Evolutionary conservation across 2,329 filamentous ascomycete species (phyloP).

Genomic region (Arthroderma sp.): DNA sequence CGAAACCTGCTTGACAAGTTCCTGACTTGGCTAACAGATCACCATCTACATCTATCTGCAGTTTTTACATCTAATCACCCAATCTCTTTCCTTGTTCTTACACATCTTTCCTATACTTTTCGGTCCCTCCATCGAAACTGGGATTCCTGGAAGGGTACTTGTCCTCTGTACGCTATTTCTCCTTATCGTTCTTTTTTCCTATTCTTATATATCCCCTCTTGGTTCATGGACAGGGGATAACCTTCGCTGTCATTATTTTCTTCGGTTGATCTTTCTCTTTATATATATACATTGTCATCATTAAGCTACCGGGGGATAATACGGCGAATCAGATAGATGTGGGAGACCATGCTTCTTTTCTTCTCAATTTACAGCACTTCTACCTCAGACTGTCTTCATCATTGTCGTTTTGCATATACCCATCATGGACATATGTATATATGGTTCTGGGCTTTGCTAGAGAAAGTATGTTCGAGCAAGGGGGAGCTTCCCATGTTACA

Average conservation of each 20-base stretch:
- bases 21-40: too few species aligned
- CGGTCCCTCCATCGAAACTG: background rate
- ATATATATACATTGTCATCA: background rate
- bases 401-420: background rate
- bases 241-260: slow-evolving; percentile 11
- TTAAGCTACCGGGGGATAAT: background rate
- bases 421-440: background rate
- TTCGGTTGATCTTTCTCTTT: slow-evolving; percentile 6
- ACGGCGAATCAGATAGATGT: background rate
- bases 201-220: slow-evolving; percentile 11
- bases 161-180: slow-evolving; percentile 7
- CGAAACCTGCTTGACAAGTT: too few species aligned
- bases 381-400: background rate
- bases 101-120: background rate
- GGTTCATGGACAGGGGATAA: background rate
- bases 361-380: background rate
- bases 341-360: background rate
- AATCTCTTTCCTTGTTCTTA: background rate
- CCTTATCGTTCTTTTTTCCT: slow-evolving; percentile 12
- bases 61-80: background rate
- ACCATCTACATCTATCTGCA: background rate
- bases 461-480: background rate
- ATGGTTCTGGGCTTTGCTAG: background rate
- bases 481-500: background rate
- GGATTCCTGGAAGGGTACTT: background rate